Base-by-base conservation (phyloP, 192 early-diverging fungal genomes). In the Thamnidium elegans region DNA sequence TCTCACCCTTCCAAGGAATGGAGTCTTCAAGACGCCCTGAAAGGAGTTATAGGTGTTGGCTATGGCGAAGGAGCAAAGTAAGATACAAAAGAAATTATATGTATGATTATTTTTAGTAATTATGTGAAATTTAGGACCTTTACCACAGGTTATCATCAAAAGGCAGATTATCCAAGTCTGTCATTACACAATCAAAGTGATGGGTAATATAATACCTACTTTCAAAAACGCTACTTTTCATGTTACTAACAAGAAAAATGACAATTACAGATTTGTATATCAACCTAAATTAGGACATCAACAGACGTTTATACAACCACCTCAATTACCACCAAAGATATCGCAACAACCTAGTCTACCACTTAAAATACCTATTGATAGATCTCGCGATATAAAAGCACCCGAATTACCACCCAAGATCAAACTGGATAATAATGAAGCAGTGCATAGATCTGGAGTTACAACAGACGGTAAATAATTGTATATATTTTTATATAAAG, bases 11-110 rank as follows among this genome's bases (percentile, higher is more conserved):
- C 34, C 3, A 45, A 62, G 14, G 62, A 73, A n/a, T 76, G 69
- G 69, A 68, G 55, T 15, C 43, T 76, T 14, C 74, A 76, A 43
- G 66, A 76, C 8, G 74, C 53, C 23, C 47, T 76, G 10, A 60
- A 50, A 6, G 74, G 70, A 0, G 58, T 74, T 14, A 34, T 23
- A 17, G 67, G 67, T n/a, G 67, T 69, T 11, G 72, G 66, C 0
- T 43, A 46, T 36, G 48, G 50, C 1, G 50, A 17, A 42, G 14
- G 20, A 14, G 13, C 43, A 32, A 55, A 34, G 62, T 69, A 55
- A 19, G 55, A 44, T 8, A 54, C 1, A 10, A 7, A 7, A 4
- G 3, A 36, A 3, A 1, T 39, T 39, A 9, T 39, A 39, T 39
- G 36, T 10, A 9, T 9, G 7, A 39, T 6, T 9, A 39, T 9